Evolutionary conservation across 768 basidiomycete species (phyloP).

Genomic region (Boletus sp.): DNA sequence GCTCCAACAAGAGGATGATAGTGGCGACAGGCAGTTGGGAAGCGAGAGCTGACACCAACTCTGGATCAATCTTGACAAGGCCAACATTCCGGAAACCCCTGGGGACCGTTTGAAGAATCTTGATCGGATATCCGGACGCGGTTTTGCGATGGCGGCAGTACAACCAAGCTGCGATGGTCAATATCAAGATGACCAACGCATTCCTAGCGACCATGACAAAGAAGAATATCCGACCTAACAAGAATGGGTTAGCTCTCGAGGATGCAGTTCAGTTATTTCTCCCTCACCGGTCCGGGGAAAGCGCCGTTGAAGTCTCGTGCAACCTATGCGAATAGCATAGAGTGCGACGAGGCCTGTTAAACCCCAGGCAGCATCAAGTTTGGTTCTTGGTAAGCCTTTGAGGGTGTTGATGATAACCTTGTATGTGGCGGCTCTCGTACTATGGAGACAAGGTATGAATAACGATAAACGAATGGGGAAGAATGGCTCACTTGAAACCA

Average conservation of each 20-base stretch:
- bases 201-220: conserved; percentile 76
- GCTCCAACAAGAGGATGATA: conserved; percentile 88
- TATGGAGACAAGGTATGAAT: conserved; percentile 28
- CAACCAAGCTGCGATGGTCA: conserved; percentile 87
- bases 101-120: conserved; percentile 80
- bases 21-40: conserved; percentile 80
- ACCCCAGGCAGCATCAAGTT: conserved; percentile 88
- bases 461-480: not conserved
- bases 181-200: conserved; percentile 83
- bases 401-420: conserved; percentile 90
- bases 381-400: conserved; percentile 71
- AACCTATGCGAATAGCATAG: conserved; percentile 64
- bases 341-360: conserved; percentile 68
- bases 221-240: conserved; percentile 66
- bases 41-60: conserved; percentile 65
- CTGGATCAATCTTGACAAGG: conserved; percentile 41
- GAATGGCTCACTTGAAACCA: conserved; percentile 69
- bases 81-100: conserved; percentile 71
- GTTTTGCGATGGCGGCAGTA: conserved; percentile 65
- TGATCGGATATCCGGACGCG: conserved; percentile 73
- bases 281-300: conserved; percentile 62
- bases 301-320: conserved; percentile 48
- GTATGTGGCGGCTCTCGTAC: conserved; percentile 84
- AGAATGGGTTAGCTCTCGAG: not conserved
- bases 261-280: not conserved